Conservation (phyloP, 306 rosid genomes). For the Vigna angularis region DNA sequence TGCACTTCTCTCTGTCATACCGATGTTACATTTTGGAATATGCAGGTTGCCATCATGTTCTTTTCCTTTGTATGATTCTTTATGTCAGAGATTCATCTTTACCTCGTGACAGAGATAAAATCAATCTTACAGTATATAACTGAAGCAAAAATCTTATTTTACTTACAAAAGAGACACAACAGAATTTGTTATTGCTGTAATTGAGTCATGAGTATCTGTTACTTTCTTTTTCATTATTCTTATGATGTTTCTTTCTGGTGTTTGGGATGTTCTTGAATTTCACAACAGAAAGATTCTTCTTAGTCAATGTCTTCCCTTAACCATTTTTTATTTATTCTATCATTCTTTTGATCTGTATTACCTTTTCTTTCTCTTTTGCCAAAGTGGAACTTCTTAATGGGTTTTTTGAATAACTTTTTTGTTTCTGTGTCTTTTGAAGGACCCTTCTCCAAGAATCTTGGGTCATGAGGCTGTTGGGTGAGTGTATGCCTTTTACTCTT, state of each 20-base stretch:
- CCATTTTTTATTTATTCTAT: not conserved
- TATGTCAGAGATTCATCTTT: no score
- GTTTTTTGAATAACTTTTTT: not conserved
- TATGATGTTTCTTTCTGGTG: no score
- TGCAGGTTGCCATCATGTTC: conserved; percentile 56
- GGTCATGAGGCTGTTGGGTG: conserved; percentile 96
- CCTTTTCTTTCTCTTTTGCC: not conserved
- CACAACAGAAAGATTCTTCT: not conserved
- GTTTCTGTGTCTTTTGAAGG: conserved; percentile 47
- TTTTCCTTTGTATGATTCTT: not conserved
- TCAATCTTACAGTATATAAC: no score
- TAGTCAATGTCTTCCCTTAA: conserved; percentile 6
- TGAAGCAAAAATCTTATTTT: no score
- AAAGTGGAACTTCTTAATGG: not conserved
- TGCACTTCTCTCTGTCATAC: conserved; percentile 84
- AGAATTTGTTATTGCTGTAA: no score
- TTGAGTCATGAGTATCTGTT: no score
- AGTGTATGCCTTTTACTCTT: conserved; percentile 3
- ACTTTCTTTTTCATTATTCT: no score
- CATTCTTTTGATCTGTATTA: not conserved
- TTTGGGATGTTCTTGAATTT: no score
- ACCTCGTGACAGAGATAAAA: no score
- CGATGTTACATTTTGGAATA: conserved; percentile 78
- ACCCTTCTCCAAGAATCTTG: conserved; percentile 70
- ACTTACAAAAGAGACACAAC: no score